Base-by-base conservation (phyloP, 2,329 filamentous ascomycete species). In the Trichoderma guizhouense region DNA sequence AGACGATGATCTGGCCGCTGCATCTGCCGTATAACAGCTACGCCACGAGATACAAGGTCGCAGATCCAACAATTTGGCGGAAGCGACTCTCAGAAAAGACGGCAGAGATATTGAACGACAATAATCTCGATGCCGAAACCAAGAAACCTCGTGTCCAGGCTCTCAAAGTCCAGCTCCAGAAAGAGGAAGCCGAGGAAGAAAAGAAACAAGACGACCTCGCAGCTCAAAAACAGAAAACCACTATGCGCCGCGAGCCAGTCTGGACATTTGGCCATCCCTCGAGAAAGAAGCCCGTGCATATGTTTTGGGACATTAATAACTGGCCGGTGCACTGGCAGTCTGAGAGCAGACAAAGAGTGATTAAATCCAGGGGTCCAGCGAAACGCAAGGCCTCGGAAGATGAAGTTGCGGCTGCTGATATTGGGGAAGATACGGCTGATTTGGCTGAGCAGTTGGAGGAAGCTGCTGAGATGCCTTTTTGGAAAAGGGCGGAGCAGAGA, bases 271-370 rank as follows among this genome's bases (percentile, higher is more conserved):
- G 74, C 4, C 77, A 79, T 34, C 74, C 78, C 24, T 74, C 69
- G 21, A 74, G 73, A 6, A 75, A 73, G 26, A 70, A 30, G 36
- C 71, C 61, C 8, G 74, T 62, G 63, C 75, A 66, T 60, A 73
- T 76, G 7, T 87, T 81, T 76, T 88, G 86, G 78, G 77, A 79
- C 73, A 77, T 88, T 58, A 79, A 84, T 75, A 82, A 85, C 51
- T 88, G 86, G 86, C 86, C 86, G 43, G 57, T 83, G 24, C 75
- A 82, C 30, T 76, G 83, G 67, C 83, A 86, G 74, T 77, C 72
- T 7, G 65, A 76, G 28, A 74, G 76, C 26, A 77, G 73, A n/a
- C 78, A 79, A 65, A 71, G 76, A 14, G 65, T 74, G 21, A 81
- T 85, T 69, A 43, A 68, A 24, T 60, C 32, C 18, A 68, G 72